Evolutionary conservation across 495 filamentous ascomycete genomes (phyloP).

Genomic region (Penicillium robsamsonii): DNA sequence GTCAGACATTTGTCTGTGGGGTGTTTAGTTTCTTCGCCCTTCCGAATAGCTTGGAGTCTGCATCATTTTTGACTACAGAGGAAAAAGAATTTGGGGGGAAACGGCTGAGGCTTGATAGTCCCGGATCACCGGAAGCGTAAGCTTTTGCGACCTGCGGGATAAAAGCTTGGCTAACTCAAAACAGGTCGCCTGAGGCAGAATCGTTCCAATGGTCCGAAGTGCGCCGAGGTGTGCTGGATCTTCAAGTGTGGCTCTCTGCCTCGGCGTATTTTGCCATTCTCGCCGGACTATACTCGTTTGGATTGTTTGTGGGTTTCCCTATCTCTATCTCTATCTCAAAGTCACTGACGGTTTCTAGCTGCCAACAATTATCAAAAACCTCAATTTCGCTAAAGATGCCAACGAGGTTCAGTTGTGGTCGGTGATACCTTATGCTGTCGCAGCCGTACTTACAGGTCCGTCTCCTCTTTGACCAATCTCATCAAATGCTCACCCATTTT

Average conservation of each 20-base stretch:
- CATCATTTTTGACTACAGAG: conserved; percentile 49
- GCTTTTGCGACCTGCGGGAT: not conserved
- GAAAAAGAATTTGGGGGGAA: conserved; percentile 47
- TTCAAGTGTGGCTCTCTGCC: conserved; percentile 44
- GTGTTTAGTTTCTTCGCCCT: conserved; percentile 54
- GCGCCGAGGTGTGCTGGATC: conserved; percentile 34
- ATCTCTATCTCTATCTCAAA: not conserved
- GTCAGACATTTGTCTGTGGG: conserved; percentile 50
- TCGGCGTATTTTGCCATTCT: conserved; percentile 45
- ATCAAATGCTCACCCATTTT: not conserved
- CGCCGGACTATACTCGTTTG: conserved; percentile 45
- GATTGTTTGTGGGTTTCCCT: conserved; percentile 36
- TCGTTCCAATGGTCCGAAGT: conserved; percentile 44
- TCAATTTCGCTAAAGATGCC: conserved; percentile 58
- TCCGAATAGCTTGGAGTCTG: conserved; percentile 51
- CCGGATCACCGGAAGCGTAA: conserved; percentile 34
- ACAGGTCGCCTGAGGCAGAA: conserved; percentile 35
- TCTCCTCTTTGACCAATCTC: conserved; percentile 47
- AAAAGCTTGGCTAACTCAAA: conserved; percentile 1
- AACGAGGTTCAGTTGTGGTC: conserved; percentile 77
- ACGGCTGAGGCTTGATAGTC: conserved; percentile 40
- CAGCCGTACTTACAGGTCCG: conserved; percentile 71
- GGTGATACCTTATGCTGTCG: conserved; percentile 83
- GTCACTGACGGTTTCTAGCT: conserved; percentile 36
- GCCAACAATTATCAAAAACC: conserved; percentile 73